Evolutionary conservation across 306 rosid species (phyloP), one percentile per base, ranked within the genome.

Genomic region (Fragaria vesca): DNA sequence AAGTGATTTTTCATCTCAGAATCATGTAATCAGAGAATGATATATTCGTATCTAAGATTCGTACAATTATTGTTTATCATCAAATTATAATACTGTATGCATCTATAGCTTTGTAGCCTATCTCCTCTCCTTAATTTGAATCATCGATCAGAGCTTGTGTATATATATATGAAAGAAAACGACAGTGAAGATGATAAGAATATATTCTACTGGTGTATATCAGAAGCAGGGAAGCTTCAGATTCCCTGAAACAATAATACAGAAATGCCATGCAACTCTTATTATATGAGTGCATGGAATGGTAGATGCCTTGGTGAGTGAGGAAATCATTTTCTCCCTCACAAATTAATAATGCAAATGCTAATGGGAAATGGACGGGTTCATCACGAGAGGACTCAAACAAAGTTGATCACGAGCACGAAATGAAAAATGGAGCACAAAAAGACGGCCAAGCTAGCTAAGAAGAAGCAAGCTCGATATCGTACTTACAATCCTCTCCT

Each of bases 331-430:
- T 66, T 78, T 84, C 74, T 60, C 30, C 5, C 6, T 6, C 13
- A 15, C 54, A 51, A 21, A 70, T 54, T 66, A 85, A 87, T 85
- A 85, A 87, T 81, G 87, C 72, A 42, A 6, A 81, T 77, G 46
- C 70, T 78, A 79, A 71, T 77, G 78, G 72, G 72, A 78, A 42
- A 24, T 12, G 52, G 57, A 16, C 58, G 72, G 73, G 90, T 81
- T 88, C 94, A 88, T 90, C 94, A 88, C 94, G 75, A 76, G 85
- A 85, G 48, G 47, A 8, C 48, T 66, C 28, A 32, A 66, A 36
- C 26, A 66, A 66, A 66, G 71, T 66, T 66, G 71, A 66, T 66
- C 71, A 66, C 71, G 77, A 58, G 46, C 60, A 46, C 21, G 61
- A 62, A 75, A 75, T 75, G 67, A 45, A 45, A 75, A 75, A 69